These are phyloP conservation scores for Penicillium samsonianum DNA, from an alignment of 495 filamentous ascomycete species.

Conservation along the genomic window DNA sequence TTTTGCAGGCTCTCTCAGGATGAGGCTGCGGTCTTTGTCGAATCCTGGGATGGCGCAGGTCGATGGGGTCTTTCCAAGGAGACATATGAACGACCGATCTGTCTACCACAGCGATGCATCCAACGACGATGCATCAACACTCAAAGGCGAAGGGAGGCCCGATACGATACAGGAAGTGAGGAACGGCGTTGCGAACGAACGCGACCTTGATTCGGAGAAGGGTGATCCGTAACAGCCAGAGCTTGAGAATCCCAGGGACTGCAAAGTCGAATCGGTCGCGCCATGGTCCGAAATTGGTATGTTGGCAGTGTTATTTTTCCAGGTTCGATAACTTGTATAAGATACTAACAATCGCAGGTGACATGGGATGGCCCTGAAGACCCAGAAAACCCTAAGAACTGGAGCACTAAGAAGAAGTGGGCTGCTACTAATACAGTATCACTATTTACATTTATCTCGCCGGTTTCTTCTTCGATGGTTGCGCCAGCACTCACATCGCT, in stretches of 20 bases:
- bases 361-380: constrained; percentile 60
- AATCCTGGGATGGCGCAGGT: constrained; percentile 15
- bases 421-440: constrained; percentile 57
- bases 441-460: constrained; percentile 73
- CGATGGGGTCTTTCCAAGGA: constrained; percentile 32
- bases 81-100: constrained; percentile 40
- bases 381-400: constrained; percentile 60
- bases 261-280: constrained; percentile 21
- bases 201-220: constrained; percentile 34
- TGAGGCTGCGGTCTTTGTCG: constrained; percentile 13
- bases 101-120: constrained; percentile 33
- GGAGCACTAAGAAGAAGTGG: constrained; percentile 61
- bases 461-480: constrained; percentile 70
- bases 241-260: constrained; percentile 30
- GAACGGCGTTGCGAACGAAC: constrained; percentile 34
- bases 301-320: too few relatives aligned
- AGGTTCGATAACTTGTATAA: background rate
- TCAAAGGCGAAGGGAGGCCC: constrained; percentile 9
- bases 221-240: constrained; percentile 13
- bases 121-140: constrained; percentile 14
- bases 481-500: constrained; percentile 63
- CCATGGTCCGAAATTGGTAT: constrained; percentile 30
- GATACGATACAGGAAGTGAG: constrained; percentile 29
- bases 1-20: constrained; percentile 5
- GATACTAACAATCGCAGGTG: constrained; percentile 35